Conservation (phyloP, 257 asterid species). For the Nicotiana noctiflora region DNA sequence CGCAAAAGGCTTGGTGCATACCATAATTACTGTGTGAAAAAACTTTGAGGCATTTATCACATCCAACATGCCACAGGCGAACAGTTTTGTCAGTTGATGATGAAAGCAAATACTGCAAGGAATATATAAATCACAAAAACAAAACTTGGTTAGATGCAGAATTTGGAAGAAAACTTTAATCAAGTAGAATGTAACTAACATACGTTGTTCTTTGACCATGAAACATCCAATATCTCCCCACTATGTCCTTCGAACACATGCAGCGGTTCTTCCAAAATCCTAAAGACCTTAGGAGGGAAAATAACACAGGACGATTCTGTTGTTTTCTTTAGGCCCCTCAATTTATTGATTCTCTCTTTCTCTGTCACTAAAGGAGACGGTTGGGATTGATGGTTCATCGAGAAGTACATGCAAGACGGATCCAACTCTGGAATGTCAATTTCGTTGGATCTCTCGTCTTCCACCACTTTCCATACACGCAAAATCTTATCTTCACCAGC, state of each 20-base stretch:
- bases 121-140: constrained; percentile 12
- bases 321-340: constrained; percentile 36
- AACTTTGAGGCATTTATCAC: constrained; percentile 62
- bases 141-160: not conserved
- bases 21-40: constrained; percentile 80
- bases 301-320: constrained; percentile 72
- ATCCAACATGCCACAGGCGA: constrained; percentile 85
- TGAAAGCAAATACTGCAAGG: constrained; percentile 67
- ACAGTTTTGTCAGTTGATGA: constrained; percentile 84
- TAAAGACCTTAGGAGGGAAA: constrained; percentile 69
- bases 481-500: constrained; percentile 82
- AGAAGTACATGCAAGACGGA: constrained; percentile 75
- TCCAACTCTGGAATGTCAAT: constrained; percentile 55
- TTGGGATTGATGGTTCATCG: constrained; percentile 63
- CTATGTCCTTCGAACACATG: constrained; percentile 76
- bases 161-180: not conserved
- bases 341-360: constrained; percentile 42
- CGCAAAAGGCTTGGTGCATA: constrained; percentile 16
- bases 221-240: constrained; percentile 69
- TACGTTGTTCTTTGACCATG: constrained; percentile 80
- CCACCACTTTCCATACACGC: constrained; percentile 75
- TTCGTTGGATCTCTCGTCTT: constrained; percentile 57
- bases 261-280: constrained; percentile 66
- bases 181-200: constrained; percentile 22
- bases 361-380: constrained; percentile 46